phyloP scores from a whole-genome alignment of 129 eudicot species.

The Flaveria ramosissima region DNA sequence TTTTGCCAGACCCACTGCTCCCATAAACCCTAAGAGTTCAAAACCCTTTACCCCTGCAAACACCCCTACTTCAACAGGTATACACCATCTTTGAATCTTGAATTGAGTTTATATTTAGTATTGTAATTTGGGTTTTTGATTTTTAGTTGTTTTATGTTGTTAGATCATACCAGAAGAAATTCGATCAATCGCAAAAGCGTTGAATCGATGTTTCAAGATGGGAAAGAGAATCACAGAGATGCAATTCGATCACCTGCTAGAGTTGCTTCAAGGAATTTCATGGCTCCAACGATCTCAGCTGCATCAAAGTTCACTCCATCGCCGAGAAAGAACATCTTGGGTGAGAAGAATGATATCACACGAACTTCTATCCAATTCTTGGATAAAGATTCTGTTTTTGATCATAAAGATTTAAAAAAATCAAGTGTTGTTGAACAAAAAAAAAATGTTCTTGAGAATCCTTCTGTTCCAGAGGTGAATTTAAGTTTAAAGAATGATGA shows the following conservation, averaged over 20 bases:
- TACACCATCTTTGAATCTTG: neutral
- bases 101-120: neutral
- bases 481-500: constrained; percentile 22
- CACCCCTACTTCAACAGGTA: constrained; percentile 42
- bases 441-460: too few relatives aligned
- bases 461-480: constrained; percentile 34
- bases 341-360: constrained; percentile 60
- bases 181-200: constrained; percentile 35
- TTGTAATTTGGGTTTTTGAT: constrained; percentile 1
- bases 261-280: constrained; percentile 57
- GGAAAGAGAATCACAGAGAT: constrained; percentile 67
- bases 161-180: constrained; percentile 46
- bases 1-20: constrained; percentile 48
- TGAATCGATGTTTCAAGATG: constrained; percentile 42
- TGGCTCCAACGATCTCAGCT: constrained; percentile 82
- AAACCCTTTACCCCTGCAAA: constrained; percentile 20
- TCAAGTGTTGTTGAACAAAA: too few relatives aligned
- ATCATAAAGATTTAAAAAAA: neutral
- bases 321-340: constrained; percentile 68
- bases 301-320: constrained; percentile 76
- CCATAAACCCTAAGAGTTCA: constrained; percentile 45
- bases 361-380: constrained; percentile 48
- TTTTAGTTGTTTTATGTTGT: neutral
- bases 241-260: constrained; percentile 41
- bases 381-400: constrained; percentile 42